Conservation (phyloP, 192 early-diverging fungal genomes). For the Coemansia sp. region DNA sequence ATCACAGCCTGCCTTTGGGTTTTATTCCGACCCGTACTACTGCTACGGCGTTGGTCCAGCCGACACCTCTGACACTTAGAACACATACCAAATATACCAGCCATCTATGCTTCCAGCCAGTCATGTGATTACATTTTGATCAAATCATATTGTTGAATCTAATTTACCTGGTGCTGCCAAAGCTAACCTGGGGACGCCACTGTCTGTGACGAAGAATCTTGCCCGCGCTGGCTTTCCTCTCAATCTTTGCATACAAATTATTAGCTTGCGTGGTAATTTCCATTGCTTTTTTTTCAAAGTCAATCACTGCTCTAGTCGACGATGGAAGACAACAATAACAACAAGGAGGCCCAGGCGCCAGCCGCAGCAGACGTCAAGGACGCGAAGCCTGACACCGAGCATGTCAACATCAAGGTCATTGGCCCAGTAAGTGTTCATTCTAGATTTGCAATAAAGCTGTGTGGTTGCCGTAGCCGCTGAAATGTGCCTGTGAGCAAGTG, state of each 20-base stretch:
- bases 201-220: neutral
- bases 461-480: neutral
- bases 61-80: neutral
- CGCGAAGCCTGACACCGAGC: conserved; percentile 68
- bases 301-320: neutral
- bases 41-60: neutral
- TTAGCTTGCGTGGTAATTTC: neutral
- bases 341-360: neutral
- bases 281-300: neutral
- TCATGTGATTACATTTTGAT: neutral
- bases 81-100: neutral
- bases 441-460: neutral
- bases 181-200: neutral
- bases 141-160: neutral
- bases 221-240: neutral
- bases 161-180: too few relatives aligned
- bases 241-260: neutral
- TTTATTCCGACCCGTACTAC: neutral
- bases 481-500: neutral
- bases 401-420: conserved; percentile 91
- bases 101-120: neutral
- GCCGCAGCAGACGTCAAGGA: conserved; percentile 51
- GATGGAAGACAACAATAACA: conserved; percentile 8
- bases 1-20: neutral
- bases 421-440: conserved; percentile 66